Evolutionary conservation across 768 basidiomycete genomes (phyloP).

Genomic region (Butyriboletus loyo): DNA sequence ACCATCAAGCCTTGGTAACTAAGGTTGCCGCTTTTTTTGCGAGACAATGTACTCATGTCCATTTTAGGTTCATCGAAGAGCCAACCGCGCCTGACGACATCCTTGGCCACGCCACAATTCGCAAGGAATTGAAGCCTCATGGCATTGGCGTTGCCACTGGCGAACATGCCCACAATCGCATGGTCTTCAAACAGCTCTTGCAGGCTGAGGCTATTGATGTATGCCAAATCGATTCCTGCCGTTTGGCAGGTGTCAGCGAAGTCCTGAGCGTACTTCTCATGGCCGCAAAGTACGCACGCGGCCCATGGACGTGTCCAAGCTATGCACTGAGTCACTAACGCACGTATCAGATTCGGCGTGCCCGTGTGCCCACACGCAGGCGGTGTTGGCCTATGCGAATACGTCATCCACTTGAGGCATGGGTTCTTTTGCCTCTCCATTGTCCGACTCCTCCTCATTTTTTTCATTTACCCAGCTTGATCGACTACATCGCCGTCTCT

Average conservation of each 20-base stretch:
- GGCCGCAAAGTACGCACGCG: constrained; percentile 71
- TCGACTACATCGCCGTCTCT: constrained; percentile 91
- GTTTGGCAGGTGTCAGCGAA: constrained; percentile 91
- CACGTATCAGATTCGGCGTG: constrained; percentile 67
- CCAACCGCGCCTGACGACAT: constrained; percentile 95
- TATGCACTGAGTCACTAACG: neutral
- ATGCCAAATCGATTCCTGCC: constrained; percentile 92
- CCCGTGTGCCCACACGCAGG: constrained; percentile 95
- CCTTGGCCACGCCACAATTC: constrained; percentile 82
- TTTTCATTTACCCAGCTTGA: constrained; percentile 50
- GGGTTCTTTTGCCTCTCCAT: neutral
- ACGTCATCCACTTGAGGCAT: constrained; percentile 82
- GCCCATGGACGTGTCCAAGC: neutral
- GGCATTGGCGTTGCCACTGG: constrained; percentile 95
- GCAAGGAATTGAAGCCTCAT: constrained; percentile 75
- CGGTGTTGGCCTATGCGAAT: constrained; percentile 93
- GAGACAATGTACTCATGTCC: neutral
- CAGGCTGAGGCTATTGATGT: constrained; percentile 94
- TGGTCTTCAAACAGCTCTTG: constrained; percentile 95
- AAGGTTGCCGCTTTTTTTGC: neutral
- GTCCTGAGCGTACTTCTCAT: constrained; percentile 90
- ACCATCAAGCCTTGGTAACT: constrained; percentile 83
- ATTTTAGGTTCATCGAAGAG: constrained; percentile 88
- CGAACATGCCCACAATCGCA: constrained; percentile 95
- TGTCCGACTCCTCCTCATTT: neutral